Conservation (phyloP, 1,139 yeast species). For the Debaryomyces subglobosus region DNA sequence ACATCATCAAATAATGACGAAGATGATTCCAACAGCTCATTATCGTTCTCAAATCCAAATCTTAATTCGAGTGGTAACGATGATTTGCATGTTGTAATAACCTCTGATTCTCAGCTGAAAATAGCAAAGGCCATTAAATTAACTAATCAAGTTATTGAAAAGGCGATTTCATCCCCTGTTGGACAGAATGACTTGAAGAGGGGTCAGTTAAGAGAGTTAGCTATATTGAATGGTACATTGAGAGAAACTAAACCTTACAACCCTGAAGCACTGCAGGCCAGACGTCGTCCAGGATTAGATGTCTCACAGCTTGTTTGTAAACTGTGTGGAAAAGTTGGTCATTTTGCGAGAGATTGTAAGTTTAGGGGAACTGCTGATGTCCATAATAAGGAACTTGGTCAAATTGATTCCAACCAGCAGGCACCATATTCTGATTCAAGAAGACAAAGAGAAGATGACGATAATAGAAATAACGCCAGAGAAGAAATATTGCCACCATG, state of each 20-base stretch:
- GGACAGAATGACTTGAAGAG: constrained; percentile 92
- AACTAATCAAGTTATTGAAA: constrained; percentile 76
- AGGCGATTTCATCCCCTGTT: constrained; percentile 85
- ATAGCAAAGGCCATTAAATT: constrained; percentile 75
- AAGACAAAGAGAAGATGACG: constrained; percentile 14
- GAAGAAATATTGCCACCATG: constrained; percentile 16
- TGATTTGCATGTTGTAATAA: constrained; percentile 85
- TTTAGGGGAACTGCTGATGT: constrained; percentile 13
- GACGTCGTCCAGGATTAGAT: constrained; percentile 46
- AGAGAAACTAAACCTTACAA: constrained; percentile 76
- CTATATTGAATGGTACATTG: constrained; percentile 90
- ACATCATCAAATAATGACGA: constrained; percentile 30
- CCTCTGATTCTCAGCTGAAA: constrained; percentile 80
- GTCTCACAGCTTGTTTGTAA: constrained; percentile 69
- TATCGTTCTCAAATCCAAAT: constrained; percentile 28
- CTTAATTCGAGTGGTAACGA: constrained; percentile 46
- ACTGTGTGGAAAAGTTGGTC: constrained; percentile 82
- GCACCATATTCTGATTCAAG: constrained; percentile 16
- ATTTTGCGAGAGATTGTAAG: constrained; percentile 85
- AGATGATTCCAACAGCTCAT: constrained; percentile 19
- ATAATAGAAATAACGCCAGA: neutral
- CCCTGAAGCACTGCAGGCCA: constrained; percentile 51
- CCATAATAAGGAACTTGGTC: constrained; percentile 3
- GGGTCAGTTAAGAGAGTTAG: constrained; percentile 88
- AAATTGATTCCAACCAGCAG: neutral